Evolutionary conservation across 371 early-diverging fungal species (phyloP).

Genomic region (Cokeromyces recurvatus): DNA sequence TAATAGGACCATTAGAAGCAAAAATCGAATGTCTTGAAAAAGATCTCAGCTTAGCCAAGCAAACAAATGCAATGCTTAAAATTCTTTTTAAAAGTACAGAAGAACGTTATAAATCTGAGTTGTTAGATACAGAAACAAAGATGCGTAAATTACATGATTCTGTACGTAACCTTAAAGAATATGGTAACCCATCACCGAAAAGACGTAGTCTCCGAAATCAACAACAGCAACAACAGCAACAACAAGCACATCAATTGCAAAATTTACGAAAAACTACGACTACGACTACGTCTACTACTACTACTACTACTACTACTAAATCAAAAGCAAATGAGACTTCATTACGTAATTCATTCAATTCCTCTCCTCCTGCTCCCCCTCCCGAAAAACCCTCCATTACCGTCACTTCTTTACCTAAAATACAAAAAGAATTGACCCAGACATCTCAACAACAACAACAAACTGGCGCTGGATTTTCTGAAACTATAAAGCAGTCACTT

Average conservation of each 20-base stretch:
- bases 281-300: background rate
- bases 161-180: constrained; percentile 22
- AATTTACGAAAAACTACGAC: background rate
- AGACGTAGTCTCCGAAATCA: constrained; percentile 14
- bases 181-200: constrained; percentile 23
- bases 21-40: constrained; percentile 25
- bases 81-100: constrained; percentile 24
- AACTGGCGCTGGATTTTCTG: constrained; percentile 12
- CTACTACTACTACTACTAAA: background rate
- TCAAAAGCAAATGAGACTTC: background rate
- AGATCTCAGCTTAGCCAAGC: constrained; percentile 18
- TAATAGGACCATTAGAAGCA: constrained; percentile 15
- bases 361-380: too few relatives aligned
- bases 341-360: too few relatives aligned
- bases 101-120: constrained; percentile 19
- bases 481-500: constrained; percentile 10
- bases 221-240: background rate
- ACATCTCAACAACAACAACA: too few relatives aligned
- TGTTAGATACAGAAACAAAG: constrained; percentile 20
- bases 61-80: constrained; percentile 22
- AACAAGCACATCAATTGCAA: background rate
- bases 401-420: too few relatives aligned
- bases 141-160: constrained; percentile 23
- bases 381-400: too few relatives aligned
- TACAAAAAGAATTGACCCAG: too few relatives aligned